Evolutionary conservation across 768 basidiomycete species (phyloP), one percentile per base, ranked within the genome.

Genomic region (Trametopsis cervina): DNA sequence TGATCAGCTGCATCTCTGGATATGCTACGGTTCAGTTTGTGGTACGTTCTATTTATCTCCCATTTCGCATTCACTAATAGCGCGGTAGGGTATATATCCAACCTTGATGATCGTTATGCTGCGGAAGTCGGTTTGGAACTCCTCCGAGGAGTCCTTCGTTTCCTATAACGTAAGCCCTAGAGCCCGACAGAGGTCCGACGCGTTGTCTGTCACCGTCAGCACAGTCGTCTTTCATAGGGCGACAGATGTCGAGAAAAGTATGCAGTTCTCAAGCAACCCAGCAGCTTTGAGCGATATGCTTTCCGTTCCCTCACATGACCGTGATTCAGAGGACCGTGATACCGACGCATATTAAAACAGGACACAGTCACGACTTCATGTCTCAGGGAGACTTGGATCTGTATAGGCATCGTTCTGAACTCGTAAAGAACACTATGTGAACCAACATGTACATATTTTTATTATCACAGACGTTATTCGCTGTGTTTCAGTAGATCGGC

Each of bases 1-100:
- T 52, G 45, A 42, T 52, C 9, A 33, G 36, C 37, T 52, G 46
- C 25, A 47, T 52, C 26, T 52, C 42, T 11, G 51, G 51, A 4
- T 47, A 47, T 26, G 4, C 46, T 11, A 44, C 46, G 2, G 51
- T 52, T 15, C 49, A 50, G 41, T 39, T 50, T 17, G 49, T 50
- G 15, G 49, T 50, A 29, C 23, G 42, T 44, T 3, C 9, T 23
- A 20, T 4, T 4, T 7, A 11, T 29, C n/a, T 27, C 24, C 13
- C 15, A n/a, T 7, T 21, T 21, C n/a, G 7, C 3, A 13, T 15
- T 17, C 40, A 4, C 40, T 42, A 4, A n/a, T 33, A 42, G 18
- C 33, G 4, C 5, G 4, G 11, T 27, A 50, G 49, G 49, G 43
- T 24, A 50, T 50, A 7, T 50, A 50, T 40, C 49, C 49, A 11